Percentiles rank a stretch among this genome's conserved stretches.
Conservation (phyloP, 2,329 filamentous ascomycete species). For the Phialophora verrucosa region DNA sequence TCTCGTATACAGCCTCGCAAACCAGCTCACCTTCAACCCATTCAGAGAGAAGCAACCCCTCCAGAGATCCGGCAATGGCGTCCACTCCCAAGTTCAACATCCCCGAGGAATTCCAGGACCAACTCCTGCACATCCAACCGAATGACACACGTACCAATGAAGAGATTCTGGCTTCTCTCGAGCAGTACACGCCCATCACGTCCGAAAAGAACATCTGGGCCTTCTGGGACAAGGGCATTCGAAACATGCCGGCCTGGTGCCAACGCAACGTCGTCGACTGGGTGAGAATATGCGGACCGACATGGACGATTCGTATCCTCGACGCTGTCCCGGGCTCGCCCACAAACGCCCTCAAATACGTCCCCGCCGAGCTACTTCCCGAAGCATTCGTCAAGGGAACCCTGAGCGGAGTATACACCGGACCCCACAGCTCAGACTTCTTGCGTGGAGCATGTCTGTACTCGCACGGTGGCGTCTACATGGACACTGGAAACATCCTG, state of each 20-base stretch:
- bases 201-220: slow-evolving; percentile 62
- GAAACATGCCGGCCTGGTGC: slow-evolving; percentile 58
- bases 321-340: slow-evolving; percentile 54
- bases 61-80: slow-evolving; percentile 11
- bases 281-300: slow-evolving; percentile 58
- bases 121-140: slow-evolving; percentile 19
- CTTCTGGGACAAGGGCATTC: slow-evolving; percentile 62
- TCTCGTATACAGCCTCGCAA: background rate
- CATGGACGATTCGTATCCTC: slow-evolving; percentile 60
- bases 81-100: slow-evolving; percentile 32
- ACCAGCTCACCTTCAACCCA: background rate
- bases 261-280: slow-evolving; percentile 61
- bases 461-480: slow-evolving; percentile 63
- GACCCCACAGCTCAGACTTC: slow-evolving; percentile 64
- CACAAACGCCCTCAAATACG: slow-evolving; percentile 56
- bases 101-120: slow-evolving; percentile 25
- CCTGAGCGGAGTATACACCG: slow-evolving; percentile 57
- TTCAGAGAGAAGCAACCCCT: background rate
- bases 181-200: slow-evolving; percentile 23
- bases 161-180: slow-evolving; percentile 31
- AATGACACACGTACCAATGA: slow-evolving; percentile 27
- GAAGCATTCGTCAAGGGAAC: slow-evolving; percentile 57
- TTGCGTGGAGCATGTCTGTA: slow-evolving; percentile 64
- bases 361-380: slow-evolving; percentile 58
- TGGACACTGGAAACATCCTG: slow-evolving; percentile 62